Evolutionary conservation across 1,284 basidiomycete species (phyloP).

Genomic region (Puccinia horiana): DNA sequence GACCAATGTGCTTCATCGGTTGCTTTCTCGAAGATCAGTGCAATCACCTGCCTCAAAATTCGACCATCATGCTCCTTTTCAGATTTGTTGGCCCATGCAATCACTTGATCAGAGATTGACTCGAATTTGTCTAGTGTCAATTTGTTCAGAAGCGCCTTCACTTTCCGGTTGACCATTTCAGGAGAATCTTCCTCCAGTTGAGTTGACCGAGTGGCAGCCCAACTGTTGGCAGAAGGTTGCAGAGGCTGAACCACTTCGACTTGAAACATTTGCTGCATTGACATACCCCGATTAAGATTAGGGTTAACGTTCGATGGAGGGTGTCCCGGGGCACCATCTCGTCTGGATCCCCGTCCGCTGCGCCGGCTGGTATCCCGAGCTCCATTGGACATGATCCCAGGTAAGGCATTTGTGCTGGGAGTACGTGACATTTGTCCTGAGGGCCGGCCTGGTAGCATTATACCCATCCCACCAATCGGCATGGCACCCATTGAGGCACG

Average conservation of each 20-base stretch:
- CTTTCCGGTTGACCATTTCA: slow-evolving; percentile 85
- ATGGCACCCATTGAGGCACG: slow-evolving; percentile 35
- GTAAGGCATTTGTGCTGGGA: slow-evolving; percentile 40
- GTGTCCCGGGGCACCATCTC: slow-evolving; percentile 7
- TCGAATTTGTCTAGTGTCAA: slow-evolving; percentile 96
- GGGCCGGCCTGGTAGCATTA: slow-evolving; percentile 37
- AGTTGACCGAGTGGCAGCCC: slow-evolving; percentile 27
- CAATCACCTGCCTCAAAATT: slow-evolving; percentile 91
- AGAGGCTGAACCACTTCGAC: slow-evolving; percentile 53
- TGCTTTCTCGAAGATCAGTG: slow-evolving; percentile 94
- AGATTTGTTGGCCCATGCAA: slow-evolving; percentile 90
- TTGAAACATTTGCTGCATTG: slow-evolving; percentile 50
- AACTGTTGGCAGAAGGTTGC: slow-evolving; percentile 46
- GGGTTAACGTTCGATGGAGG: slow-evolving; percentile 13
- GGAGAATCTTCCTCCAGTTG: slow-evolving; percentile 66
- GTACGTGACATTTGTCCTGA: slow-evolving; percentile 40
- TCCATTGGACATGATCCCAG: slow-evolving; percentile 43
- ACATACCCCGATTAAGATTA: slow-evolving; percentile 31
- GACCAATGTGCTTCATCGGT: slow-evolving; percentile 93
- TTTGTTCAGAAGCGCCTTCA: slow-evolving; percentile 91
- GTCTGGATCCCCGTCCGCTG: slow-evolving; percentile 39
- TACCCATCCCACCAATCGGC: slow-evolving; percentile 36
- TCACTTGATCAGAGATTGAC: slow-evolving; percentile 87
- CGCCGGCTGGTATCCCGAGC: slow-evolving; percentile 38
- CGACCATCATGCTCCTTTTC: slow-evolving; percentile 87